Conservation (phyloP, 306 rosid genomes). For the Delonix regia region DNA sequence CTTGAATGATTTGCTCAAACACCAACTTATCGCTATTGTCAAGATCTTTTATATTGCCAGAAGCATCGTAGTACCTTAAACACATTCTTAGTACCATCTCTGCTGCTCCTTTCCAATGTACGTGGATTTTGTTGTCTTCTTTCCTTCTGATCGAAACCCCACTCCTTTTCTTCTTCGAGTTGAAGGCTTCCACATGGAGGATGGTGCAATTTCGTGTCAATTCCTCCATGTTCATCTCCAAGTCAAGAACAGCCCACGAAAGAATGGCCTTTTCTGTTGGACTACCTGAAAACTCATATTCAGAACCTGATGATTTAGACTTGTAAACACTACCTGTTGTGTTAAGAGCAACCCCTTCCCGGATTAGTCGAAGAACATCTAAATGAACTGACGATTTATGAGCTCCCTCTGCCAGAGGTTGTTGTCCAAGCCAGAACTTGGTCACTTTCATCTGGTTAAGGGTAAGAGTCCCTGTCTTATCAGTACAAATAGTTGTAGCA, state of each 20-base stretch:
- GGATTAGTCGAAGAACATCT: background rate
- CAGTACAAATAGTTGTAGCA: constrained; percentile 47
- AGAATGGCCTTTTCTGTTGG: constrained; percentile 60
- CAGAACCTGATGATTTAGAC: background rate
- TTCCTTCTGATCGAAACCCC: constrained; percentile 39
- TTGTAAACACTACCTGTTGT: constrained; percentile 50
- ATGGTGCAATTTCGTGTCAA: constrained; percentile 1
- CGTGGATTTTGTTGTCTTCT: constrained; percentile 28
- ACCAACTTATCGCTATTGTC: background rate
- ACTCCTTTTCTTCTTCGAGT: constrained; percentile 47
- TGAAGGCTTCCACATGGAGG: constrained; percentile 48
- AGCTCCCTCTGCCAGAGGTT: background rate
- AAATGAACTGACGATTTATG: background rate
- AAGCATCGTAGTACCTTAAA: constrained; percentile 36
- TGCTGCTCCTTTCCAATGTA: constrained; percentile 58
- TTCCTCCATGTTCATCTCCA: constrained; percentile 46
- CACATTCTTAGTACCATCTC: constrained; percentile 37
- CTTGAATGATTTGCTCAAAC: constrained; percentile 35
- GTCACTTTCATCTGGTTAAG: background rate
- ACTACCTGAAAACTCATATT: constrained; percentile 45
- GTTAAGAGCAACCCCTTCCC: constrained; percentile 41
- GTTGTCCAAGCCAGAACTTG: background rate
- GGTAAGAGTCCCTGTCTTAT: too few relatives aligned
- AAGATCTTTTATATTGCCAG: background rate
- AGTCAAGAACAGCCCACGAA: constrained; percentile 48